Base-by-base conservation (phyloP, 2,329 filamentous ascomycete species). In the Fusarium globosum region DNA sequence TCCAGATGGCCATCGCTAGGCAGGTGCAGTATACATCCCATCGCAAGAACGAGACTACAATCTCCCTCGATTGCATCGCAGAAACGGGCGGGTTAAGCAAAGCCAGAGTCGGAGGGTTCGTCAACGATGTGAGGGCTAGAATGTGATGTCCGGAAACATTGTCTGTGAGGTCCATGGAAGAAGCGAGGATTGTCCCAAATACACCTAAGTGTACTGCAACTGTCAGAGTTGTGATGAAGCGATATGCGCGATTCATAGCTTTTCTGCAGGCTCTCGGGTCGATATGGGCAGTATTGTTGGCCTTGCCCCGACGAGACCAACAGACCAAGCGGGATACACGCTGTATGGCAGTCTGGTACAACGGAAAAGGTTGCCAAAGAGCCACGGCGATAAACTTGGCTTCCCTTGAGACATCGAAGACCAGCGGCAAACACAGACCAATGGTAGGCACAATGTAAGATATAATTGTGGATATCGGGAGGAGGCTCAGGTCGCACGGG, bases 1-100 rank as follows among this genome's bases (percentile, higher is more conserved):
- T 52, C 74, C 74, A 76, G 4, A 75, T 45, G 2, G 63, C 45
- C 62, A 76, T 71, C 1, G 73, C 56, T 23, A 65, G 51, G 12
- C 71, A 76, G 4, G 74, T 67, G 6, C 74, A 76, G 15, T 76
- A 76, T 8, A 76, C 69, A 18, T 76, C 74, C 74, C 73, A 76
- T 26, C 73, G 57, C 39, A 76, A 46, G 45, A 76, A 76, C 0
- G 71, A 70, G 2, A 76, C 74, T 2, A 76, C 73, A 15, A 76
- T 66, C 21, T 62, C 65, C 18, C 74, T 65, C 0, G 68, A 62
- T n/a, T 65, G 30, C 7, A 59, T 30, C 1, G 48, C 61, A 3
- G 69, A 52, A 10, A 76, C 52, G 1, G 74, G 65, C 3, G 74
- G 63, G 30, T 42, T n/a, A 1, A 75, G 28, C 2, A 76, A 12